Percentiles rank a stretch among this genome's conserved stretches.
These are phyloP conservation scores for Chloris gayana DNA, from an alignment of 176 grass and related monocot genomes.

Conservation along the genomic window DNA sequence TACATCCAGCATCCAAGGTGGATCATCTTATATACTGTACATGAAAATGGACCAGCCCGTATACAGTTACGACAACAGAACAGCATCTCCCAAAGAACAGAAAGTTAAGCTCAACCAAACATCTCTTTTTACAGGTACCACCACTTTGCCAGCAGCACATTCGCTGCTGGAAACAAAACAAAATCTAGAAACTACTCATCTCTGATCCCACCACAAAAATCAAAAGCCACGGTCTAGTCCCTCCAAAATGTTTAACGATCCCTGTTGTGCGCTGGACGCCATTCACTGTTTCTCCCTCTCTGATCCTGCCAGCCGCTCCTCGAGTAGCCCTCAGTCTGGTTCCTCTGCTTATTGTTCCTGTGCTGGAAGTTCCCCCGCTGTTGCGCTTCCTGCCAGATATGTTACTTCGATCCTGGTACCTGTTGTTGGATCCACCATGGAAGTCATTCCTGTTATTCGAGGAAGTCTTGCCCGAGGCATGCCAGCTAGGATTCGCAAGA, in stretches of 20 bases:
- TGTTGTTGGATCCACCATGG: slow-evolving; percentile 20
- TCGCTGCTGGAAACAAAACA: not conserved
- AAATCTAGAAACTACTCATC: slow-evolving; percentile 12
- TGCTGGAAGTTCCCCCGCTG: not conserved
- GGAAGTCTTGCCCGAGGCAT: not conserved
- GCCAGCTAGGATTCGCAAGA: slow-evolving; percentile 12
- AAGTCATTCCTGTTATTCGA: slow-evolving; percentile 6
- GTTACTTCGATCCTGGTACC: slow-evolving; percentile 26
- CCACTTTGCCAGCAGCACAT: slow-evolving; percentile 2
- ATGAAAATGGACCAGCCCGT: not conserved
- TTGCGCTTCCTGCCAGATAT: slow-evolving; percentile 43
- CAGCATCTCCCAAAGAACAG: not conserved
- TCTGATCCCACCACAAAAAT: not conserved
- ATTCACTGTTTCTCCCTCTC: slow-evolving; percentile 23
- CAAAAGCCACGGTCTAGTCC: not conserved
- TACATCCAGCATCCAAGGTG: not conserved
- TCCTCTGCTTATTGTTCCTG: slow-evolving; percentile 14
- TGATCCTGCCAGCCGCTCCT: slow-evolving; percentile 34
- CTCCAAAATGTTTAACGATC: not conserved
- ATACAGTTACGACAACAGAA: not conserved
- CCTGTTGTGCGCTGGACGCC: slow-evolving; percentile 20
- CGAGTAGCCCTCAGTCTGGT: slow-evolving; percentile 16
- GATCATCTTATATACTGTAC: not conserved
- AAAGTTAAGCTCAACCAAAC: not conserved
- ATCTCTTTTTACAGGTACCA: slow-evolving; percentile 17